These are phyloP conservation scores for Pichia sp. DNA, from an alignment of 1,139 yeast species.

Conservation along the genomic window DNA sequence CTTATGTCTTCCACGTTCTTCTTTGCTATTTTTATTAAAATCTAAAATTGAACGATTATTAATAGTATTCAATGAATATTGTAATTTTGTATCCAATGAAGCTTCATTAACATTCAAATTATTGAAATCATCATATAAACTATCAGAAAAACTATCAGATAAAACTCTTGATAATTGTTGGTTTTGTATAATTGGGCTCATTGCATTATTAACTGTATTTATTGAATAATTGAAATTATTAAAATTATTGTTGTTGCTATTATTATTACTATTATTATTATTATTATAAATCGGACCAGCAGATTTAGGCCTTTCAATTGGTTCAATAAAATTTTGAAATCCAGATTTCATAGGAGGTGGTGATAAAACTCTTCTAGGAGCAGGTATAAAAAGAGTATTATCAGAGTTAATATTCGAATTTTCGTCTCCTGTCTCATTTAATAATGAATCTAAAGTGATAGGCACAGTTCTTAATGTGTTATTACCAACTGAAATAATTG, in stretches of 20 bases:
- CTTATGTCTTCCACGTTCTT: constrained; percentile 14
- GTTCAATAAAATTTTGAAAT: constrained; percentile 6
- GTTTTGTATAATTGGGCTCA: constrained; percentile 9
- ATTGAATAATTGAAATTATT: neutral
- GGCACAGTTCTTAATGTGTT: constrained; percentile 26
- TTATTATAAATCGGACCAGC: constrained; percentile 11
- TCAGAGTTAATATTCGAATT: neutral
- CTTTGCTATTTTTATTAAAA: constrained; percentile 26
- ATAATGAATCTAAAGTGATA: constrained; percentile 32
- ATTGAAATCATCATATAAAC: neutral
- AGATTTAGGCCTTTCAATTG: constrained; percentile 15
- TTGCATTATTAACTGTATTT: neutral
- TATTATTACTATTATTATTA: constrained; percentile 1
- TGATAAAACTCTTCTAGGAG: constrained; percentile 12
- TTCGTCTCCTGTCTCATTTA: constrained; percentile 22
- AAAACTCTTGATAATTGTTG: constrained; percentile 20
- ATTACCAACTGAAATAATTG: constrained; percentile 24
- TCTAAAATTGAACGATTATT: constrained; percentile 57
- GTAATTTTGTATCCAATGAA: constrained; percentile 35
- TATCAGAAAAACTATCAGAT: constrained; percentile 19
- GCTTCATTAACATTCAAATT: constrained; percentile 31
- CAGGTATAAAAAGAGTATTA: constrained; percentile 4
- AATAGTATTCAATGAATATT: constrained; percentile 54
- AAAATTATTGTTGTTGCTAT: constrained; percentile 9
- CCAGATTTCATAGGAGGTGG: constrained; percentile 14